Evolutionary conservation across 352 stramenopile species (phyloP).

Genomic region (Lagenidium giganteum): DNA sequence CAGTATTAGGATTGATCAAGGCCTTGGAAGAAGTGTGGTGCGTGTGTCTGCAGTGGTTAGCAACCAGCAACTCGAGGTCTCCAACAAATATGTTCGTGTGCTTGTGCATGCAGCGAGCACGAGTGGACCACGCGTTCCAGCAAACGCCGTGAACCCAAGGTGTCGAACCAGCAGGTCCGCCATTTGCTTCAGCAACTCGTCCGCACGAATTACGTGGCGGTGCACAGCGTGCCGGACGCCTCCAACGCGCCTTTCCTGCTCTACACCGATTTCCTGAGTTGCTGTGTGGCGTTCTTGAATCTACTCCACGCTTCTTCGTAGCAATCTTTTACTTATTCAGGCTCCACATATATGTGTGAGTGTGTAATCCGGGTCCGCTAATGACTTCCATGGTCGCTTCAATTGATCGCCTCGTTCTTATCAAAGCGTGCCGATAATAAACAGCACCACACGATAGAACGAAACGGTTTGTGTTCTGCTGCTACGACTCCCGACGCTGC

Average conservation of each 20-base stretch:
- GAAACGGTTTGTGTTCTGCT: too few species aligned
- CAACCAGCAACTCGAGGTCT: background rate
- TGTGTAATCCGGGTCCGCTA: too few species aligned
- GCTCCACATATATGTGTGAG: too few species aligned
- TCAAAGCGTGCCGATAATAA: too few species aligned
- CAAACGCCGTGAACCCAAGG: background rate
- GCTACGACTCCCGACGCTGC: too few species aligned
- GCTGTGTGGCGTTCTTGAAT: constrained; percentile 43
- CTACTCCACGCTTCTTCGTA: too few species aligned
- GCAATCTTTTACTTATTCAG: too few species aligned
- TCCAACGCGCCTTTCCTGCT: constrained; percentile 35
- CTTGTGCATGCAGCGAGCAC: background rate
- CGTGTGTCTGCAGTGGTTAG: constrained; percentile 12
- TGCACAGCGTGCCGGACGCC: constrained; percentile 18
- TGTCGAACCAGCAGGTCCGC: constrained; percentile 13
- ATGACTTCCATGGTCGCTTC: too few species aligned
- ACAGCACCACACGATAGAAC: too few species aligned
- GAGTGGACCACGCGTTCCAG: background rate
- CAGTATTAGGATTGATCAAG: constrained; percentile 37
- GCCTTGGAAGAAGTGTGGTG: constrained; percentile 41
- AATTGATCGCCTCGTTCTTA: too few species aligned
- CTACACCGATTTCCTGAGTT: constrained; percentile 67
- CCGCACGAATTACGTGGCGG: constrained; percentile 19
- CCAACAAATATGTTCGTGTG: too few species aligned
- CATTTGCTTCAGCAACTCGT: constrained; percentile 39